A percentile compares a stretch with the other conserved stretches of the same genome.
These are phyloP conservation scores for Dendrobium chrysotoxum DNA, from an alignment of 106 monocot species.

Conservation along the genomic window DNA sequence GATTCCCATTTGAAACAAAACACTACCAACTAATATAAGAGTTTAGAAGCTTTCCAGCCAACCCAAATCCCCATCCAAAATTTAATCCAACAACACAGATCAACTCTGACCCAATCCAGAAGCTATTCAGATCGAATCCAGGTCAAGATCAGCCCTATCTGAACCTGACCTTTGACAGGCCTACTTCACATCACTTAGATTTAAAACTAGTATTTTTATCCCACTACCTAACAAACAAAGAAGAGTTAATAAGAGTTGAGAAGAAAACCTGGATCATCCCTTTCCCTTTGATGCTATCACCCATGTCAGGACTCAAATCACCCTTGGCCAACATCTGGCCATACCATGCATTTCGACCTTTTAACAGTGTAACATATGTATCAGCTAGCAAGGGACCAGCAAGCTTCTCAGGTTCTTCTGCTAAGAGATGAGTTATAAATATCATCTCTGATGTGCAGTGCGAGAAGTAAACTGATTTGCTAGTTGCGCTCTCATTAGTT, in stretches of 20 bases:
- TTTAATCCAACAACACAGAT: background rate
- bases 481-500: slow-evolving; percentile 96
- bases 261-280: slow-evolving; percentile 85
- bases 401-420: slow-evolving; percentile 89
- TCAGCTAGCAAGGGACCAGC: slow-evolving; percentile 92
- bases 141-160: background rate
- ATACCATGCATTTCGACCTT: slow-evolving; percentile 98
- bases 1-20: no score
- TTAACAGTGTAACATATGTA: slow-evolving; percentile 87
- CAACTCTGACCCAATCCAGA: background rate
- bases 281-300: slow-evolving; percentile 98
- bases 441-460: slow-evolving; percentile 99
- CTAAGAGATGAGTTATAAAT: slow-evolving; percentile 86
- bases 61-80: no score
- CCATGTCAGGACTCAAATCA: slow-evolving; percentile 79
- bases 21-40: no score
- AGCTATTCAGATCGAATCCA: background rate
- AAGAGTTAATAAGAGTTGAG: background rate
- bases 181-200: background rate
- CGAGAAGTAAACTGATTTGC: slow-evolving; percentile 94
- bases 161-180: background rate
- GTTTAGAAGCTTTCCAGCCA: no score
- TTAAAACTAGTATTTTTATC: background rate
- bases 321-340: slow-evolving; percentile 92
- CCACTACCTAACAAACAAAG: background rate